Evolutionary conservation across 257 asterid species (phyloP).

Genomic region (Pogostemon cablin): DNA sequence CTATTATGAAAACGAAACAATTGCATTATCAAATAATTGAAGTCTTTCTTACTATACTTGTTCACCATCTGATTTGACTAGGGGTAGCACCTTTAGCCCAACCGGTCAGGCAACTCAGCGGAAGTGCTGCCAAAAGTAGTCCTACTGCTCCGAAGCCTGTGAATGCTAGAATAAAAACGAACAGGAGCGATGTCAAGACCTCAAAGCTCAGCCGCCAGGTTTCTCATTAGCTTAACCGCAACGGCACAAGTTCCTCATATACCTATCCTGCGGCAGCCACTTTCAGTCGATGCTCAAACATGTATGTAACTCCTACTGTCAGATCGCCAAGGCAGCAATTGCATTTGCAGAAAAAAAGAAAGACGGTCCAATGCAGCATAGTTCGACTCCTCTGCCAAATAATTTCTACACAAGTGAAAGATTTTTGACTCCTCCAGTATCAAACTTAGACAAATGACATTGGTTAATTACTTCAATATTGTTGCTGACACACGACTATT

Average conservation of each 20-base stretch:
- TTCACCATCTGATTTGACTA: slow-evolving; percentile 35
- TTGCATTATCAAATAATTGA: not conserved
- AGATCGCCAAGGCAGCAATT: too few relatives aligned
- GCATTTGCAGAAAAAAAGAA: too few relatives aligned
- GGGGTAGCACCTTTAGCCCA: slow-evolving; percentile 50
- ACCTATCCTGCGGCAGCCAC: slow-evolving; percentile 31
- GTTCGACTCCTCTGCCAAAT: too few relatives aligned
- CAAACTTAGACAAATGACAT: too few relatives aligned
- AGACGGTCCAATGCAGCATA: too few relatives aligned
- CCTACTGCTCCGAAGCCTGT: slow-evolving; percentile 49
- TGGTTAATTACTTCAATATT: too few relatives aligned
- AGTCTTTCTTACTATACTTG: slow-evolving; percentile 6
- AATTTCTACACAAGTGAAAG: too few relatives aligned
- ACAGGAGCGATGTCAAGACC: slow-evolving; percentile 41
- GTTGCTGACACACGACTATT: too few relatives aligned
- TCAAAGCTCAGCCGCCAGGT: slow-evolving; percentile 37
- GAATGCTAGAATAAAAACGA: slow-evolving; percentile 46
- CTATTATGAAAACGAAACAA: not conserved
- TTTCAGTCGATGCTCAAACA: not conserved
- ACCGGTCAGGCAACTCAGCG: slow-evolving; percentile 49
- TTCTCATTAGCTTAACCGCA: slow-evolving; percentile 34
- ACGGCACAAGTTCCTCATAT: slow-evolving; percentile 29
- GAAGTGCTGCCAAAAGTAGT: slow-evolving; percentile 48
- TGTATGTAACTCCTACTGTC: not conserved
- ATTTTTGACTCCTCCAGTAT: too few relatives aligned